phyloP scores from a whole-genome alignment of 257 asterid species.

The Phtheirospermum japonicum region DNA sequence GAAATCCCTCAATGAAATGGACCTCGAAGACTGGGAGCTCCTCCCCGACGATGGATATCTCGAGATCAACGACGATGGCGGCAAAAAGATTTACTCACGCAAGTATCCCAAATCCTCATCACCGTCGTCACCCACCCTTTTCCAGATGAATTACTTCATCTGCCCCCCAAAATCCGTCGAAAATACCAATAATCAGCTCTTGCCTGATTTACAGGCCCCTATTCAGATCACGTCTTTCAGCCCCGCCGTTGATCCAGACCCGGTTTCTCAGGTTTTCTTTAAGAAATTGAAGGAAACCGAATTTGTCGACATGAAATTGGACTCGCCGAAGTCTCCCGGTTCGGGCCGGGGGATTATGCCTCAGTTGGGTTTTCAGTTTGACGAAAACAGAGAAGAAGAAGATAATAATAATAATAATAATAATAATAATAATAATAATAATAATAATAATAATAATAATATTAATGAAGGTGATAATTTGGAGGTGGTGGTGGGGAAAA shows the following conservation, averaged over 20 bases:
- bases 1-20: conserved; percentile 34
- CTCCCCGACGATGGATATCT: conserved; percentile 69
- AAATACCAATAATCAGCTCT: background rate
- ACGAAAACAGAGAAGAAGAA: conserved; percentile 25
- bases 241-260: conserved; percentile 39
- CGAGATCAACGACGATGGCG: conserved; percentile 51
- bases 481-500: background rate
- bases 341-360: conserved; percentile 32
- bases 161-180: conserved; percentile 30
- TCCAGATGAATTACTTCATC: conserved; percentile 56
- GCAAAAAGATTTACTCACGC: conserved; percentile 49
- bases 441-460: no score
- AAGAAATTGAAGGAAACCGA: conserved; percentile 62
- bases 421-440: no score
- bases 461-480: conserved; percentile 24
- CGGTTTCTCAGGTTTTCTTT: conserved; percentile 69
- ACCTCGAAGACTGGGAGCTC: conserved; percentile 80
- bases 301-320: conserved; percentile 74
- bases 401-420: no score
- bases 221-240: conserved; percentile 10
- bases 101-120: conserved; percentile 21
- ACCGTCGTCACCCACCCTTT: conserved; percentile 20
- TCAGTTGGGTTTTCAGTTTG: conserved; percentile 42
- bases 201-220: conserved; percentile 28
- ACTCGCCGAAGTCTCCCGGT: conserved; percentile 51